Evolutionary conservation across 192 early-diverging fungal species (phyloP).

Genomic region (Mortierella hygrophila): DNA sequence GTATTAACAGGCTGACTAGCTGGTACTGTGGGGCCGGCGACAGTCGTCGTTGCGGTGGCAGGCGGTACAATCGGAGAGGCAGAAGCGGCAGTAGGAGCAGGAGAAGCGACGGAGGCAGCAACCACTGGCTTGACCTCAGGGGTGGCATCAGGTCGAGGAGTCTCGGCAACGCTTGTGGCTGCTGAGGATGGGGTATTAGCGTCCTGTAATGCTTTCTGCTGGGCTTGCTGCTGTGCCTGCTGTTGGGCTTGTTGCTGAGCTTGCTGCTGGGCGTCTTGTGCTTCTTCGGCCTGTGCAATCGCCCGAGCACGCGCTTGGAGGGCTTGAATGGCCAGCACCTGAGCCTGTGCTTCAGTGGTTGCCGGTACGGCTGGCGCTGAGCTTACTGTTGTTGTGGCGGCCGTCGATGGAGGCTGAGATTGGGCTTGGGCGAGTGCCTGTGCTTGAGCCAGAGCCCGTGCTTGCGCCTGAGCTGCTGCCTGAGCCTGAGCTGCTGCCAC

Average conservation of each 20-base stretch:
- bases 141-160: conserved; percentile 1
- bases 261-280: conserved; percentile 21
- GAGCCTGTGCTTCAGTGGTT: conserved; percentile 17
- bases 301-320: conserved; percentile 23
- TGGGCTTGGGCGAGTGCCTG: conserved; percentile 12
- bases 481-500: conserved; percentile 52
- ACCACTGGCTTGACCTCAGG: background rate
- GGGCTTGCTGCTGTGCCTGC: background rate
- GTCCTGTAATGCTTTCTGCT: background rate
- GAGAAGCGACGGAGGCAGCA: background rate
- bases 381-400: background rate
- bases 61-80: background rate
- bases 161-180: background rate
- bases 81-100: background rate
- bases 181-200: conserved; percentile 7
- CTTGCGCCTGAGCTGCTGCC: conserved; percentile 29
- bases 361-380: background rate
- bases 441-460: conserved; percentile 16
- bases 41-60: background rate
- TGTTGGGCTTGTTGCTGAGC: background rate
- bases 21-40: background rate
- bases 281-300: conserved; percentile 7
- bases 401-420: conserved; percentile 2
- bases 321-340: background rate
- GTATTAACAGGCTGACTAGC: background rate